Evolutionary conservation across 2,329 filamentous ascomycete genomes (phyloP), one percentile per base, ranked within the genome.

Genomic region (Trichoderma atroviride): DNA sequence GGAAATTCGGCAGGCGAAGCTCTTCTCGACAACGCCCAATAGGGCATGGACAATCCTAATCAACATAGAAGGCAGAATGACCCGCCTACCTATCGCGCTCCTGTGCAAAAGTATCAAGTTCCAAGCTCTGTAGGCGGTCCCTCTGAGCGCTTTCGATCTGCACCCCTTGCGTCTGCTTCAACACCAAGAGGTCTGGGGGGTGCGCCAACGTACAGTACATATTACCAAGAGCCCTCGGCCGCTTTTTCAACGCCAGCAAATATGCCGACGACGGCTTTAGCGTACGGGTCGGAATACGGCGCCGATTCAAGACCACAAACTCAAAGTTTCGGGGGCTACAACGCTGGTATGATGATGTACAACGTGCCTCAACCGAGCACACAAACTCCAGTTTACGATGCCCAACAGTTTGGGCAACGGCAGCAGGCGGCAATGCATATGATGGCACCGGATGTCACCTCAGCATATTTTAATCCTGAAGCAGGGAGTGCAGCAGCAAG

Each of bases 361-460:
- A 90, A 89, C 82, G 91, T 94, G 76, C 83, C 86, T 77, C 89
- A 90, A 78, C 83, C 88, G 76, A 83, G 83, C 71, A 82, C 85
- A 72, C 87, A 88, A 81, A 84, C 83, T 81, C 79, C 88, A 83
- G 84, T 91, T 81, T 97, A 96, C 83, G 92, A 95, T 80, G 83
- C 88, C 77, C 88, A 90, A 78, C 90, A 90, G 77, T 96, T 93
- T 83, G 86, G 90, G 76, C 84, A 89, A 74, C 90, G 91, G 83
- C 92, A 93, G 78, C 87, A 91, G 81, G 88, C 91, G 85, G 88
- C 87, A 71, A 88, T 96, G 82, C 91, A 93, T 79, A 92, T 93
- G 82, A 84, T 88, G 79, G 73, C 78, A 50, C 77, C 77, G 7
- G 79, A 81, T 62, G 78, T 80, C 60, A 74, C 90, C 77, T 85